Conservation (phyloP, 352 stramenopile genomes). For the Globisporangium acanthophoron region DNA sequence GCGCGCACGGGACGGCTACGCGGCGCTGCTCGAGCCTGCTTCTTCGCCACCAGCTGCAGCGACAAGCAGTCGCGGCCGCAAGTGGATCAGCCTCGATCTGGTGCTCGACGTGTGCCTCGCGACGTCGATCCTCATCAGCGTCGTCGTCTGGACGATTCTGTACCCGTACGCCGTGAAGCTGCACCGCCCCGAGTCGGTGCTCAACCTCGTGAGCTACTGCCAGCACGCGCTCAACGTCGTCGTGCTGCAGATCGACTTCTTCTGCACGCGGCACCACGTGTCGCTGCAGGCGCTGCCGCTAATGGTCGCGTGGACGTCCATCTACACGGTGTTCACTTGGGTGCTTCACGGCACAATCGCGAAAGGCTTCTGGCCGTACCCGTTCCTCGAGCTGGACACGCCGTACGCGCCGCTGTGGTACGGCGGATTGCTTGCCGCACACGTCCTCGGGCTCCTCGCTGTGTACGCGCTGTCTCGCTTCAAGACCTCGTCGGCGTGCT, state of each 20-base stretch:
- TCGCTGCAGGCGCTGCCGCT: conserved; percentile 53
- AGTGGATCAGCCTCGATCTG: conserved; percentile 54
- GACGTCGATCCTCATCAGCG: conserved; percentile 57
- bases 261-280: conserved; percentile 39
- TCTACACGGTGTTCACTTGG: conserved; percentile 74
- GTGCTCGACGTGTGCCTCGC: conserved; percentile 65
- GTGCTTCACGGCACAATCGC: conserved; percentile 64
- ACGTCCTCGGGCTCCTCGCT: conserved; percentile 31
- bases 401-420: conserved; percentile 75
- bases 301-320: conserved; percentile 49
- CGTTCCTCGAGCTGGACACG: conserved; percentile 69
- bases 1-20: conserved; percentile 20
- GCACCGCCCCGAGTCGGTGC: conserved; percentile 39
- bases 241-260: conserved; percentile 66
- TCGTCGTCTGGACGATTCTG: conserved; percentile 73
- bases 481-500: conserved; percentile 15
- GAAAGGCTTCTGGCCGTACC: conserved; percentile 75
- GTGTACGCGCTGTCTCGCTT: conserved; percentile 42
- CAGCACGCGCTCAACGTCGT: conserved; percentile 73
- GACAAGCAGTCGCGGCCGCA: too few species aligned
- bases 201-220: conserved; percentile 79
- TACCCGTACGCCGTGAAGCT: conserved; percentile 53
- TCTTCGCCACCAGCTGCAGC: neutral
- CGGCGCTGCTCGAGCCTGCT: conserved; percentile 25
- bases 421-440: conserved; percentile 41